These are phyloP conservation scores for Marvania coccoides DNA, from an alignment of 139 green algal genomes.

Conservation along the genomic window DNA sequence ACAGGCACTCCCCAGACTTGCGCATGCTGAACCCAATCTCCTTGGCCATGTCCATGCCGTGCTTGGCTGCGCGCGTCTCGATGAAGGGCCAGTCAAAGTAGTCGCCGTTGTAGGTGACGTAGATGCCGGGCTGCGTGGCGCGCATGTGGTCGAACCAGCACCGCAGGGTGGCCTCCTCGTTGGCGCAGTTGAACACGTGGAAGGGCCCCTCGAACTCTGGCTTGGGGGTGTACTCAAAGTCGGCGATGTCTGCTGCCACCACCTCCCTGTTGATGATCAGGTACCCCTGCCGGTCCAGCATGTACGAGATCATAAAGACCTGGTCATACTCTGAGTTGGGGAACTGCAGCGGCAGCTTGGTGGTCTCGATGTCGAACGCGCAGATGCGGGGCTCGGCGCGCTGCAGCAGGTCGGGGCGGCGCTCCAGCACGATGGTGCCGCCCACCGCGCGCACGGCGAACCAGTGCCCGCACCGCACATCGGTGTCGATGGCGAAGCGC, in stretches of 20 bases:
- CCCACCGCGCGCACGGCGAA: constrained; percentile 61
- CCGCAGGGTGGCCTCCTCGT: constrained; percentile 76
- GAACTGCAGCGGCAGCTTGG: constrained; percentile 98
- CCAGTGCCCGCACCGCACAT: constrained; percentile 84
- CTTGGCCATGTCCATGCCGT: constrained; percentile 79
- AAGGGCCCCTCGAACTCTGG: constrained; percentile 89
- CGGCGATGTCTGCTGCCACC: constrained; percentile 79
- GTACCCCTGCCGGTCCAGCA: constrained; percentile 93
- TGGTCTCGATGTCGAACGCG: constrained; percentile 98
- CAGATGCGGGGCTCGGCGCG: constrained; percentile 81
- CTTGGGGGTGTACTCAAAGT: constrained; percentile 98
- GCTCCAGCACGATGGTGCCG: constrained; percentile 45
- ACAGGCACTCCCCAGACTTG: background rate
- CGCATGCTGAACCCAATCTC: constrained; percentile 62
- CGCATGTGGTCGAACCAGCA: constrained; percentile 91
- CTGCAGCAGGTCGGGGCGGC: constrained; percentile 69
- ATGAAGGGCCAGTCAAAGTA: constrained; percentile 99
- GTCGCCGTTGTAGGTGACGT: constrained; percentile 99
- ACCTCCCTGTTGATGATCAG: constrained; percentile 92
- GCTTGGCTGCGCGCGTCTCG: constrained; percentile 62
- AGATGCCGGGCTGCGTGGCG: constrained; percentile 78
- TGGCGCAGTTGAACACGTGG: constrained; percentile 75
- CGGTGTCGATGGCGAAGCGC: constrained; percentile 87
- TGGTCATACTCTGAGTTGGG: constrained; percentile 93
- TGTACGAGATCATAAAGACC: constrained; percentile 99